Conservation (phyloP, 2,329 filamentous ascomycete species). For the Colletotrichum sp. region DNA sequence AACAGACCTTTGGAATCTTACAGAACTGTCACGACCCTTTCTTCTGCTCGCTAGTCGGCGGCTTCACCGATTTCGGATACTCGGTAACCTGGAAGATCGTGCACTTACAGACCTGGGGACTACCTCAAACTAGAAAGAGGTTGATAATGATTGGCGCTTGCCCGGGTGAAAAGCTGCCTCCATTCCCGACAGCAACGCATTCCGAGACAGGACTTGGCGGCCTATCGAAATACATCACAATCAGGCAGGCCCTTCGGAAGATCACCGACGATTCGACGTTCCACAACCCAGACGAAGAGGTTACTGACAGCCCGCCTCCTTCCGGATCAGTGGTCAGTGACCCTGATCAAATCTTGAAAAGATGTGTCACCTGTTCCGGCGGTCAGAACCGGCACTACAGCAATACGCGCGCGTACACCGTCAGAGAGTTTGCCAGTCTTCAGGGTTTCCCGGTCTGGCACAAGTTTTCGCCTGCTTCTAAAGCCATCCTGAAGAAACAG, state of each 20-base stretch:
- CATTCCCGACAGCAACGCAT: constrained; percentile 69
- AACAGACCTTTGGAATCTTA: constrained; percentile 77
- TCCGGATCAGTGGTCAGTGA: constrained; percentile 37
- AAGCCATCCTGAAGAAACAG: constrained; percentile 55
- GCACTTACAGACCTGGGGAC: constrained; percentile 53
- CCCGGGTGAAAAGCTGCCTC: constrained; percentile 73
- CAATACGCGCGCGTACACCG: constrained; percentile 67
- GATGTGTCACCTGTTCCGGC: constrained; percentile 70
- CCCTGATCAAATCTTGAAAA: constrained; percentile 49
- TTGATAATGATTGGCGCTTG: constrained; percentile 64
- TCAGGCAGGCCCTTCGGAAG: constrained; percentile 43
- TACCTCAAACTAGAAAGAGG: constrained; percentile 53
- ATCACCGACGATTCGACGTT: constrained; percentile 35
- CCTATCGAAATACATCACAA: constrained; percentile 46
- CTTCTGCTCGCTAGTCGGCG: constrained; percentile 65
- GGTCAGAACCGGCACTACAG: constrained; percentile 68
- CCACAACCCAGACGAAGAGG: constrained; percentile 38
- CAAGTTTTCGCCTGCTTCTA: constrained; percentile 52
- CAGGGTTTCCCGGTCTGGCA: constrained; percentile 72
- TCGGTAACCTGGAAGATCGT: constrained; percentile 73
- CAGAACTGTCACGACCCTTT: constrained; percentile 52
- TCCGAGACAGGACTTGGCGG: constrained; percentile 36
- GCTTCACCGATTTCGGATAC: constrained; percentile 70
- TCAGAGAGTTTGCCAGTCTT: constrained; percentile 70
- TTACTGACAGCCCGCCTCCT: constrained; percentile 30